phyloP scores from a whole-genome alignment of 176 grass and related monocot species.

The Oryza rufipogon region DNA sequence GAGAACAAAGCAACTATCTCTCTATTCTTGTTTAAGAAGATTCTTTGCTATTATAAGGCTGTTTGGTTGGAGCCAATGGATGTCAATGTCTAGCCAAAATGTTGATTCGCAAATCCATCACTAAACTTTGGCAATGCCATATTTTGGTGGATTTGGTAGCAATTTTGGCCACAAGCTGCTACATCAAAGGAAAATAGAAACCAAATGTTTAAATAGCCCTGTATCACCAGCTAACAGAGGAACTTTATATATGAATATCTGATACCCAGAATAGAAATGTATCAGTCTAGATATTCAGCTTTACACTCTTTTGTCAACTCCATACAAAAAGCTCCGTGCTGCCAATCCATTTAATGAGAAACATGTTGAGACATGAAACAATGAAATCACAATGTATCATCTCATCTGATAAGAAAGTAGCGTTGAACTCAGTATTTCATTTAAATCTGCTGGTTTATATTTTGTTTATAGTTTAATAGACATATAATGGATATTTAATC shows the following conservation, averaged over 20 bases:
- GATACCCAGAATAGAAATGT: constrained; percentile 3
- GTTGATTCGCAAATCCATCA: neutral
- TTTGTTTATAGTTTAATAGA: neutral
- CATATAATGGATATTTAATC: neutral
- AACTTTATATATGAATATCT: neutral
- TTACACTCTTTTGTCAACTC: neutral
- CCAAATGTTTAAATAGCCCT: neutral
- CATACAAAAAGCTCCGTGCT: neutral
- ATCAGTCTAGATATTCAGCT: neutral
- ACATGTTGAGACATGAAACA: neutral
- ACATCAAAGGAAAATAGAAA: neutral
- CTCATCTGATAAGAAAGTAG: neutral
- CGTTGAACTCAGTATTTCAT: neutral
- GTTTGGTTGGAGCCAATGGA: neutral
- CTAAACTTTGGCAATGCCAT: neutral
- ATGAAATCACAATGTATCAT: constrained; percentile 7
- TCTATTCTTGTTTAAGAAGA: neutral
- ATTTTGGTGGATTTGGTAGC: neutral
- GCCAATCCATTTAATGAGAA: neutral
- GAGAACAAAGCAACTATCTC: neutral
- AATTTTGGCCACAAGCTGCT: neutral
- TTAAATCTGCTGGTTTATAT: neutral
- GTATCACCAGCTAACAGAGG: neutral
- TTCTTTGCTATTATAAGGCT: neutral
- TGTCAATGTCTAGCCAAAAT: neutral